Conservation (phyloP, 2,329 filamentous ascomycete species). For the Stachybotrys chlorohalonatus region DNA sequence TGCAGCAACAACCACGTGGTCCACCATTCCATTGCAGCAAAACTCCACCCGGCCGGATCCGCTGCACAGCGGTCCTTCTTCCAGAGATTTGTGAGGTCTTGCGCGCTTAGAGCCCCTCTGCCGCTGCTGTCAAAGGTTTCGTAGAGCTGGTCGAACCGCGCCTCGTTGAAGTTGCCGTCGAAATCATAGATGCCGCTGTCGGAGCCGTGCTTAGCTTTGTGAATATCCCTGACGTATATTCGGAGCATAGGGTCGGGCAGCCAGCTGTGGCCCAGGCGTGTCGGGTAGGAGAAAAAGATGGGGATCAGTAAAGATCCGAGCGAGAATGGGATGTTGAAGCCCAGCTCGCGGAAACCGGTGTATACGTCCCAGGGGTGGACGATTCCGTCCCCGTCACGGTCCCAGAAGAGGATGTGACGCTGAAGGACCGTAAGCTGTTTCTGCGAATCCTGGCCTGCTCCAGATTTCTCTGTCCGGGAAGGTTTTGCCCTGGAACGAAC, state of each 20-base stretch:
- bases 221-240: conserved; percentile 26
- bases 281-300: conserved; percentile 35
- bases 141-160: conserved; percentile 41
- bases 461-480: neutral
- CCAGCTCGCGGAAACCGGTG: conserved; percentile 27
- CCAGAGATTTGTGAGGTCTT: conserved; percentile 24
- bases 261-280: conserved; percentile 20
- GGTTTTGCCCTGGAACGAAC: neutral
- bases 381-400: conserved; percentile 26
- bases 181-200: conserved; percentile 37
- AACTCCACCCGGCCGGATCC: conserved; percentile 11
- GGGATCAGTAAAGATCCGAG: conserved; percentile 30
- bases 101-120: conserved; percentile 21
- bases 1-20: conserved; percentile 44
- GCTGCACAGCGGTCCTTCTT: conserved; percentile 25
- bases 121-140: conserved; percentile 31
- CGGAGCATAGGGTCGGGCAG: conserved; percentile 28
- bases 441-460: neutral
- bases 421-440: conserved; percentile 19
- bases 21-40: conserved; percentile 10
- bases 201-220: conserved; percentile 36
- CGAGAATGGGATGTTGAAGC: conserved; percentile 30
- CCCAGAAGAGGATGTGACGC: conserved; percentile 32
- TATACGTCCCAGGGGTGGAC: conserved; percentile 30
- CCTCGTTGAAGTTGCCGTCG: conserved; percentile 36